Evolutionary conservation across 768 basidiomycete genomes (phyloP), one percentile per base, ranked within the genome.

Genomic region (Lentinula edodes): DNA sequence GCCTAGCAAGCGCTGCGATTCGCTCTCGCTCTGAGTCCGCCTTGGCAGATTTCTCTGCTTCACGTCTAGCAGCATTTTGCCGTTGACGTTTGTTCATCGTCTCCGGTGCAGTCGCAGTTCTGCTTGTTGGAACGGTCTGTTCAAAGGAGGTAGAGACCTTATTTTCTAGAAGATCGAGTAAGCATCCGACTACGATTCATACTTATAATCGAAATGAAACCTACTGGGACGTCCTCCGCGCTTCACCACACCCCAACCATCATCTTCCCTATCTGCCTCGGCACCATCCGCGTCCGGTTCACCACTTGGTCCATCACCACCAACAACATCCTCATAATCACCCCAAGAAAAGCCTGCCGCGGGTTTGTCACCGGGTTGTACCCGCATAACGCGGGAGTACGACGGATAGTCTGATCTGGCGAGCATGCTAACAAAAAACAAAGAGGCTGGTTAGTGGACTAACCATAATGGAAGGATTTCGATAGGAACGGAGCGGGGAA

Each of bases 211-310:
- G 36, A 58, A 23, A 13, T 23, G 55, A 35, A 58, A 52, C 76
- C 61, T 71, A 84, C 82, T 77, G 28, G 73, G 65, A 52, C 76
- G 78, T 42, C 73, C 69, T 61, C 80, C 79, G 66, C 83, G 83
- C 73, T 78, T 82, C 66, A 93, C 90, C 46, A 91, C 83, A 23
- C 84, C 89, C 92, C 91, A 93, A 2, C 85, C 88, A 55, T 88
- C 90, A 58, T 90, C 90, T 69, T 89, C 90, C 32, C 82, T 85
- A 61, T 85, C 88, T 5, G 82, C 84, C 48, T 85, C 86, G 53
- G 80, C 80, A n/a, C 77, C 79, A 18, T 59, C 58, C 23, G 28
- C 58, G n/a, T 59, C 58, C 16, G 10, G 45, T 20, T 48, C 58
- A 10, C 73, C 79, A 42, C 72, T 69, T 38, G 64, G 66, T n/a